Evolutionary conservation across 306 rosid species (phyloP), one percentile per base, ranked within the genome.

Genomic region (Hippophae tibetana): DNA sequence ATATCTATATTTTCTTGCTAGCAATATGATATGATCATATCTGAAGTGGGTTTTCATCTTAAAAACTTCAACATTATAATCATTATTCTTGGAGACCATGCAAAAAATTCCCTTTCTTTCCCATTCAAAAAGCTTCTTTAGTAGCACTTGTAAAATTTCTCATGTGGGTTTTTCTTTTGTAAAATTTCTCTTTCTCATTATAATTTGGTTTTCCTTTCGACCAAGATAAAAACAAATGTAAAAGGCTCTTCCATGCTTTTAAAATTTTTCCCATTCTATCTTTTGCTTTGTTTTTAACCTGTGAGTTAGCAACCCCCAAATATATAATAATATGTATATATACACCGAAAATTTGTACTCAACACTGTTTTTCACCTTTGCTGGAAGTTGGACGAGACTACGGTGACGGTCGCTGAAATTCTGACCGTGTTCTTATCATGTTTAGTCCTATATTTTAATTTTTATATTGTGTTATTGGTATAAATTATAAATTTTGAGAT

Each of bases 71-170:
- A 79, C 71, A 78, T 76, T 67, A 80, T 81, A 90, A 90, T 90
- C 69, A 89, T 86, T 65, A 14, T 69, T 69, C 97, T 90, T 62
- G 90, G 85, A 90, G 95, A 87, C 96, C 98, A 87, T 90, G 95
- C 89, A 87, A 90, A 90, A 90, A 84, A 10, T 66, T 74, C 70
- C 76, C 72, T 65, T 73, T 60, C 76, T 74, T 76, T 71, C 76
- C 69, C 38, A 64, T 76, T 81, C 80, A 69, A 51, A 83, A 83
- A 78, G 86, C 71, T 46, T 74, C 75, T 58, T 78, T 80, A 47
- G 50, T 80, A 47, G 50, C 56, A 11, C 52, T 56, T 44, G 25
- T 10, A 13, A 14, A 1, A 9, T n/a, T 6, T n/a, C 14, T 55
- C 38, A 31, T 2, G 38, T 31, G 38, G 38, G 38, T 64, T 26